phyloP scores from a whole-genome alignment of 345 rosid species.

The Populus tremula region DNA sequence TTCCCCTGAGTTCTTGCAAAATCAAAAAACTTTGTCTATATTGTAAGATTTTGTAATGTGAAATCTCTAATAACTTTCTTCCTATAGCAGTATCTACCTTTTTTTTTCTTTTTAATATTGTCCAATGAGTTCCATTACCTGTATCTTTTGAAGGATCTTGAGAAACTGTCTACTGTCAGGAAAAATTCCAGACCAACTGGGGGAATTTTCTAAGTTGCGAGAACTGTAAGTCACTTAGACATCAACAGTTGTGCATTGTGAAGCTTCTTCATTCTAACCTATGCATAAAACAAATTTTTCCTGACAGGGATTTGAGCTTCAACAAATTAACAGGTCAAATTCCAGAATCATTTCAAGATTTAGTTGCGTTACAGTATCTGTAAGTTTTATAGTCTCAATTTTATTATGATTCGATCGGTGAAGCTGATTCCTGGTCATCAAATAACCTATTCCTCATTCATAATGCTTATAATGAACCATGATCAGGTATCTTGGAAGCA shows the following conservation, averaged over 20 bases:
- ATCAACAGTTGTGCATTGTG: background rate
- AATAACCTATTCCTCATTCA: background rate
- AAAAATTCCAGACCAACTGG: conserved; percentile 42
- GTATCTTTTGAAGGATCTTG: conserved; percentile 39
- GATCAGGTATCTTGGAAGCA: conserved; percentile 49
- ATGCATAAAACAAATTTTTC: background rate
- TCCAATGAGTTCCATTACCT: background rate
- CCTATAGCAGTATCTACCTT: background rate
- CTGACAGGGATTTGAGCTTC: conserved; percentile 56
- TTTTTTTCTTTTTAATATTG: background rate
- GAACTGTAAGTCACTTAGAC: conserved; percentile 37
- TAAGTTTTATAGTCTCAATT: conserved; percentile 21
- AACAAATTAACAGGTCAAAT: conserved; percentile 51
- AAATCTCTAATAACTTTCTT: background rate
- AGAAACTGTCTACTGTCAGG: conserved; percentile 46
- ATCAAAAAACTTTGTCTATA: conserved; percentile 40
- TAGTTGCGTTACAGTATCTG: conserved; percentile 34
- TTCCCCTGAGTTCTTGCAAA: conserved; percentile 43
- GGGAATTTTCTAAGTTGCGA: conserved; percentile 31
- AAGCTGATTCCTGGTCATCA: background rate
- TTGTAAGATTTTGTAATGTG: conserved; percentile 33
- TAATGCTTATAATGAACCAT: background rate
- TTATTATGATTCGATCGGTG: background rate
- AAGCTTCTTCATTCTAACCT: background rate
- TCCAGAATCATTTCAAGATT: conserved; percentile 40